A percentile compares a stretch with the other conserved stretches of the same genome.
phyloP scores from a whole-genome alignment of 352 stramenopile species.

The Phytopythium cucurbitacearum region DNA sequence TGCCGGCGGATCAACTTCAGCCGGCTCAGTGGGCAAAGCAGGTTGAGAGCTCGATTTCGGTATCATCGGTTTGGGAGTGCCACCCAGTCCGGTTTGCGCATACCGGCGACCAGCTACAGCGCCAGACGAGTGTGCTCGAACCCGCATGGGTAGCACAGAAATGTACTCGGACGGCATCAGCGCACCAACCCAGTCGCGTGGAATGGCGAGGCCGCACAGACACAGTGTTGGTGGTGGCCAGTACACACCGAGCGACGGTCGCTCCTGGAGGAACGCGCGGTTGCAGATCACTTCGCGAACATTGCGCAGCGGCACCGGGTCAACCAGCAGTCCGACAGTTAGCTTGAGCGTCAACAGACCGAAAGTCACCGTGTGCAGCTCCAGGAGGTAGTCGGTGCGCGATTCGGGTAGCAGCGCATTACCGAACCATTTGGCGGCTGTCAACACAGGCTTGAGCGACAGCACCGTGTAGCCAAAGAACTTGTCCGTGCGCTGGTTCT shows the following conservation, averaged over 20 bases:
- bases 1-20: not conserved
- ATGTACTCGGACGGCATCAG: constrained; percentile 73
- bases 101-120: too few species aligned
- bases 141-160: constrained; percentile 39
- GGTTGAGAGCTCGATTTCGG: too few species aligned
- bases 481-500: constrained; percentile 23
- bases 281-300: constrained; percentile 49
- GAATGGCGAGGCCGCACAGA: constrained; percentile 37
- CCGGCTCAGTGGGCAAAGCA: too few species aligned
- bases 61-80: too few species aligned
- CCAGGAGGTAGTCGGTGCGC: constrained; percentile 57
- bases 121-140: constrained; percentile 1
- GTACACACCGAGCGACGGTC: constrained; percentile 34
- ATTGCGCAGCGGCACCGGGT: constrained; percentile 46
- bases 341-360: constrained; percentile 72
- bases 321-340: constrained; percentile 63
- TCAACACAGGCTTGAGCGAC: constrained; percentile 46
- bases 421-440: constrained; percentile 51
- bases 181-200: constrained; percentile 59
- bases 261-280: constrained; percentile 51
- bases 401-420: constrained; percentile 47
- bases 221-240: constrained; percentile 54
- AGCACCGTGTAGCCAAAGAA: constrained; percentile 58
- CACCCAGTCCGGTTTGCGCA: too few species aligned
- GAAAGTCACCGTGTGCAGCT: constrained; percentile 52